Evolutionary conservation across 2,329 filamentous ascomycete species (phyloP), one percentile per base, ranked within the genome.

Genomic region (Colletotrichum costaricense): DNA sequence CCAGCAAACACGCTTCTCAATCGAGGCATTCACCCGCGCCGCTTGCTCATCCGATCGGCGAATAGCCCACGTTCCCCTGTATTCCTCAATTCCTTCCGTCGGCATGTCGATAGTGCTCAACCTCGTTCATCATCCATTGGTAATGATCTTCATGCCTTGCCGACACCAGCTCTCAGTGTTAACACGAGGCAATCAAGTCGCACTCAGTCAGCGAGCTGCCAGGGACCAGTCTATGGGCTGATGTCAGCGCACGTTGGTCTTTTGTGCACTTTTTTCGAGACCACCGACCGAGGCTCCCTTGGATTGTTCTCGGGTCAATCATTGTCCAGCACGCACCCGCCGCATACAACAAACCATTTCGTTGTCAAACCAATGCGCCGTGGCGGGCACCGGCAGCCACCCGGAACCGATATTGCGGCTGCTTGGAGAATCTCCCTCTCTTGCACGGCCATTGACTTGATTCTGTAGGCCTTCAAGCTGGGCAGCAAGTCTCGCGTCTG

Each of bases 1-100:
- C 38, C 35, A 33, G 56, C 52, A 69, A 59, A 59, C 24, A 57
- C 16, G 54, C 38, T 35, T 49, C 65, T 72, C 59, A 28, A 72
- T 69, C 66, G 38, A 64, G 66, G 67, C 66, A 72, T 59, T 59
- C 30, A 26, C 55, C 66, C 69, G 66, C 46, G 8, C 54, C 30
- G 57, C 52, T 62, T 72, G 52, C 64, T 46, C 35, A 19, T 26
- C 63, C 30, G 38, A 68, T 71, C 58, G 35, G 22, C 55, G 26
- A 49, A 35, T 60, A n/a, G 11, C 24, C 54, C 38, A 26, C 46
- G n/a, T 35, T n/a, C 16, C 30, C 28, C 22, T 54, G 49, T 19
- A 24, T 46, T 30, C 42, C 42, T 38, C 26, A 46, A 26, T 42
- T 57, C 33, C 54, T 66, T 57, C 42, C 38, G 30, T 62, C 42